phyloP scores from a whole-genome alignment of 148 eudicot species.

The Camellia japonica region DNA sequence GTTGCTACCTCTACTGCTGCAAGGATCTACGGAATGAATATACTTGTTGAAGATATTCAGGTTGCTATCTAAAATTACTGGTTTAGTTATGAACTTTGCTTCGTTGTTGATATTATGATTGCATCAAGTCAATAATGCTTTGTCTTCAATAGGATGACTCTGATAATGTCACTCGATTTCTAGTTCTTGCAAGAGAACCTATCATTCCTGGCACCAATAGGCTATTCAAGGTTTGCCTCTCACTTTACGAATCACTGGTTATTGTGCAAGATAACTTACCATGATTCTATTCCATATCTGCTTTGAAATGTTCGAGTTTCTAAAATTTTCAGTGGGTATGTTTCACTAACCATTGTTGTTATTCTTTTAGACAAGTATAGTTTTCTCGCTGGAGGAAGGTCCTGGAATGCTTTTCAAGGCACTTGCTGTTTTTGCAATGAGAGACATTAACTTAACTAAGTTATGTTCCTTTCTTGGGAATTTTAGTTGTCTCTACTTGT shows the following conservation, averaged over 20 bases:
- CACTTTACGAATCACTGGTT: background rate
- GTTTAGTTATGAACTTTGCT: too few relatives aligned
- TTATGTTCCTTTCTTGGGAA: too few relatives aligned
- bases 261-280: background rate
- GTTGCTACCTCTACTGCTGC: too few relatives aligned
- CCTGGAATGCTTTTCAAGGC: too few relatives aligned
- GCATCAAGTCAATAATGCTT: background rate
- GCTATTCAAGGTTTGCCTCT: slow-evolving; percentile 67
- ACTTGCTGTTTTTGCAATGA: too few relatives aligned
- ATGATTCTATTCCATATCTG: too few relatives aligned
- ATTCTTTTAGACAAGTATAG: slow-evolving; percentile 60
- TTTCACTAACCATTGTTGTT: slow-evolving; percentile 6
- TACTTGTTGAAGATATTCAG: too few relatives aligned
- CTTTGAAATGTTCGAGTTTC: background rate
- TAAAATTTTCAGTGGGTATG: background rate
- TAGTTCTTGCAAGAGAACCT: slow-evolving; percentile 79
- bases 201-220: slow-evolving; percentile 52
- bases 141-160: slow-evolving; percentile 56
- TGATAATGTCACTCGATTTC: slow-evolving; percentile 73
- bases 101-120: background rate
- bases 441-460: too few relatives aligned
- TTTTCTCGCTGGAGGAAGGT: too few relatives aligned
- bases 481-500: too few relatives aligned
- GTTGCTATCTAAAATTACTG: too few relatives aligned
- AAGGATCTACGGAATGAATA: too few relatives aligned